Base-by-base conservation (phyloP, 768 basidiomycete genomes). In the Terana coerulea region DNA sequence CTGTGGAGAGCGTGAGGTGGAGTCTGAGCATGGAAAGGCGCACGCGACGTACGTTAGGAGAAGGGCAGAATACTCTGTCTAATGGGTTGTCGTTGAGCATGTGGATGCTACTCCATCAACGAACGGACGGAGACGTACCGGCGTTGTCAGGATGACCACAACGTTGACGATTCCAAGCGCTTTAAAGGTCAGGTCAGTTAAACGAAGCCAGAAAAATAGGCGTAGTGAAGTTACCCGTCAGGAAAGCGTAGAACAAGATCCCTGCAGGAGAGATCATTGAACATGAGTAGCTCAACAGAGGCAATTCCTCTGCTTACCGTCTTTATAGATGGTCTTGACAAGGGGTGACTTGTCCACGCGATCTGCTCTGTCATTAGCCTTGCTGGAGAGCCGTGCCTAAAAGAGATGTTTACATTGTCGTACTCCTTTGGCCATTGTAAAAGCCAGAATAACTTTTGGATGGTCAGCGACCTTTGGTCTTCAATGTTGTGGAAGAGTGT, bases 121-220 rank as follows among this genome's bases (percentile, higher is more conserved):
- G n/a, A 11, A 21, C 6, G n/a, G 6, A 15, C 21, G 19, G 14
- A 11, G 15, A 31, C 52, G 24, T 51, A 49, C 53, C 10, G 43
- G 43, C 7, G 51, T 37, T 12, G 49, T 43, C 14, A 41, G 30
- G 6, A 52, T 34, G 26, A 56, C 50, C 14, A 48, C 29, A 10
- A 52, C 45, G n/a, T 56, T 56, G 22, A 36, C 35, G 26, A 52
- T 22, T 6, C 51, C 47, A 22, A 56, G 29, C 9, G 29, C 54
- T n/a, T n/a, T 56, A 30, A 21, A 3, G 7, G 5, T 3, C 25
- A 8, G 17, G 25, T n/a, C n/a, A 28, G 25, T 8, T 43, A 28
- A 43, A 21, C n/a, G n/a, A n/a, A n/a, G n/a, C n/a, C 24, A 14
- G 6, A 9, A 24, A 24, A n/a, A 9, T 21, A 22, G 30, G n/a